Conservation (phyloP, 2,329 filamentous ascomycete genomes). For the Phoma sp. region DNA sequence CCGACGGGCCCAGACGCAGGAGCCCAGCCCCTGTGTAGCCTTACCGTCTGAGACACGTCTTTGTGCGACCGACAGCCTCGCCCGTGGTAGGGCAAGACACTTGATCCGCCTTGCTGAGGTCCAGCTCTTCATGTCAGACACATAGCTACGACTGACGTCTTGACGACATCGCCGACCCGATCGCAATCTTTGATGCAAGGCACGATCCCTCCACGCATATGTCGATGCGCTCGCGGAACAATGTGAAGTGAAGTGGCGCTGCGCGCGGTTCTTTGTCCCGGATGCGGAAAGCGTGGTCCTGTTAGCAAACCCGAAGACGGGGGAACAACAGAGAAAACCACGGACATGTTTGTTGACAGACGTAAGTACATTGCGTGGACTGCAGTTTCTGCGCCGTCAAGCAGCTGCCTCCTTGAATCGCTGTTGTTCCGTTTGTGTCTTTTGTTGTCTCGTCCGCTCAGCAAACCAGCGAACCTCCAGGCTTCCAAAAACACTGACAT, state of each 20-base stretch:
- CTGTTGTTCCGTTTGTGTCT: too few species aligned
- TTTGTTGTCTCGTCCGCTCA: too few species aligned
- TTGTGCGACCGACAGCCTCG: conserved; percentile 10
- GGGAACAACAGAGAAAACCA: neutral
- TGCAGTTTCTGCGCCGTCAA: neutral
- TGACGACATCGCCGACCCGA: too few species aligned
- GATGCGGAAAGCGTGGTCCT: conserved; percentile 20
- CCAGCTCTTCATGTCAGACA: neutral
- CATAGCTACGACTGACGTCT: too few species aligned
- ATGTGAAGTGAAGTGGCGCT: neutral
- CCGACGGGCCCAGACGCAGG: neutral
- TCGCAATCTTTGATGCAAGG: too few species aligned
- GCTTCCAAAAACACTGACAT: too few species aligned
- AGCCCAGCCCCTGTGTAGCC: neutral
- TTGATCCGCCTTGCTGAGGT: conserved; percentile 1
- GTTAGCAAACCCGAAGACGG: neutral
- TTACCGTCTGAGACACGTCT: neutral
- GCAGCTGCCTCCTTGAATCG: too few species aligned
- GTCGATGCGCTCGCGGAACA: neutral
- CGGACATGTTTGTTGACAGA: neutral
- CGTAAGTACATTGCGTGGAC: neutral
- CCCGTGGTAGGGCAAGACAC: conserved; percentile 15
- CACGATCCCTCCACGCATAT: neutral
- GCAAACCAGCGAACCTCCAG: too few species aligned
- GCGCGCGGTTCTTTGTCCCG: conserved; percentile 23